These are phyloP conservation scores for Mallotus nudiflorus DNA, from an alignment of 345 rosid species.

Conservation along the genomic window DNA sequence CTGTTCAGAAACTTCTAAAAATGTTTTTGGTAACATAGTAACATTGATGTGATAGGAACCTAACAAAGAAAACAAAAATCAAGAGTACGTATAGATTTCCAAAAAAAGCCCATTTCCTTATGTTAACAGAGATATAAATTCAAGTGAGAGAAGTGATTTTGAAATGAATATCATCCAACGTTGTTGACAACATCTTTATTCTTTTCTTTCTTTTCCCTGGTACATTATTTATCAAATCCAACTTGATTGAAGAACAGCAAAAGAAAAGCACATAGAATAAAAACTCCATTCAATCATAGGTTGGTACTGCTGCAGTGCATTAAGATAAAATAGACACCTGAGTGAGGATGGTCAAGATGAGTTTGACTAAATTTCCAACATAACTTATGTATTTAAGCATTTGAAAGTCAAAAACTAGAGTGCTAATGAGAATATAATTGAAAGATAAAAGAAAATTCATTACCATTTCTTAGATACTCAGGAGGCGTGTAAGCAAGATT, in stretches of 20 bases:
- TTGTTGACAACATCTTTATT: neutral
- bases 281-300: neutral
- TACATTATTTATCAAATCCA: neutral
- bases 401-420: conserved; percentile 4
- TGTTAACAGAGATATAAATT: neutral
- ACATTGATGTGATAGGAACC: no score
- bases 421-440: neutral
- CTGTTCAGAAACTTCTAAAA: neutral
- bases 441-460: conserved; percentile 2
- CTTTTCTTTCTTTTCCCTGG: neutral
- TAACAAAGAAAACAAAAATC: neutral
- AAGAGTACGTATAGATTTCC: neutral
- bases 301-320: neutral
- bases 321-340: neutral
- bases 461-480: conserved; percentile 89
- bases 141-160: neutral
- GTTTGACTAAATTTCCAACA: conserved; percentile 1
- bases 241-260: neutral
- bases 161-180: neutral
- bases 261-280: neutral
- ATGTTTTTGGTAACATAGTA: no score
- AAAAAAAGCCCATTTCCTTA: neutral
- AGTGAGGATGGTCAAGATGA: neutral
- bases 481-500: conserved; percentile 97
- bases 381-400: neutral